Evolutionary conservation across 1,284 basidiomycete species (phyloP).

Genomic region (Fomitiporia mediterranea): DNA sequence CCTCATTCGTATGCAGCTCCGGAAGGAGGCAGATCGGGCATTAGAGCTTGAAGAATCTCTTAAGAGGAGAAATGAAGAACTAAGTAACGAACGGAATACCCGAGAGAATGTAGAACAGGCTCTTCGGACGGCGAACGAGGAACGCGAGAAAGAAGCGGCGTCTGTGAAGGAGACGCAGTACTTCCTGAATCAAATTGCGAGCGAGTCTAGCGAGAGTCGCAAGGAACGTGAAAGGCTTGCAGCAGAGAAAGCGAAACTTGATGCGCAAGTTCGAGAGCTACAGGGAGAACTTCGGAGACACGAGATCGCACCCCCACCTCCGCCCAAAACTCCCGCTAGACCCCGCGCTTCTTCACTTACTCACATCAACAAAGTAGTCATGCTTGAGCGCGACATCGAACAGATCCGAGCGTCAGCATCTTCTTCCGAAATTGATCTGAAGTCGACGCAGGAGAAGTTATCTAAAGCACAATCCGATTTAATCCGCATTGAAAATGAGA

Average conservation of each 20-base stretch:
- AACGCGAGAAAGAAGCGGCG: constrained; percentile 45
- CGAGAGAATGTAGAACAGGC: constrained; percentile 52
- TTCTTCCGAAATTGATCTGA: constrained; percentile 42
- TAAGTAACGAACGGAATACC: constrained; percentile 50
- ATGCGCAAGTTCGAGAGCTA: constrained; percentile 52
- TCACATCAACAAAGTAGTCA: constrained; percentile 38
- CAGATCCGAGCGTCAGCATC: constrained; percentile 40
- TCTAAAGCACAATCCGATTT: constrained; percentile 44
- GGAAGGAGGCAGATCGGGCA: constrained; percentile 51
- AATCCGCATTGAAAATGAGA: constrained; percentile 54
- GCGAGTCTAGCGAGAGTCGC: constrained; percentile 45
- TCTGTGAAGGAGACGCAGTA: constrained; percentile 51
- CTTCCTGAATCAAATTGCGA: constrained; percentile 52
- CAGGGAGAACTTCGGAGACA: constrained; percentile 41
- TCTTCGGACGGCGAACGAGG: constrained; percentile 44
- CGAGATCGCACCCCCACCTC: constrained; percentile 28
- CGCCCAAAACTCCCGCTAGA: constrained; percentile 31
- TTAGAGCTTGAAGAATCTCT: constrained; percentile 51
- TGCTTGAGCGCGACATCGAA: constrained; percentile 51
- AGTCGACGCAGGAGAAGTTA: constrained; percentile 41
- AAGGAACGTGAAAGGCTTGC: constrained; percentile 42
- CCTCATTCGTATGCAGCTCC: constrained; percentile 39
- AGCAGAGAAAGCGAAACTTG: constrained; percentile 50
- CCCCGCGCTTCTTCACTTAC: constrained; percentile 48
- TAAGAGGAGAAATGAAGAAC: constrained; percentile 43